Conservation (phyloP, 306 rosid species). For the Cicer chorassanicum region DNA sequence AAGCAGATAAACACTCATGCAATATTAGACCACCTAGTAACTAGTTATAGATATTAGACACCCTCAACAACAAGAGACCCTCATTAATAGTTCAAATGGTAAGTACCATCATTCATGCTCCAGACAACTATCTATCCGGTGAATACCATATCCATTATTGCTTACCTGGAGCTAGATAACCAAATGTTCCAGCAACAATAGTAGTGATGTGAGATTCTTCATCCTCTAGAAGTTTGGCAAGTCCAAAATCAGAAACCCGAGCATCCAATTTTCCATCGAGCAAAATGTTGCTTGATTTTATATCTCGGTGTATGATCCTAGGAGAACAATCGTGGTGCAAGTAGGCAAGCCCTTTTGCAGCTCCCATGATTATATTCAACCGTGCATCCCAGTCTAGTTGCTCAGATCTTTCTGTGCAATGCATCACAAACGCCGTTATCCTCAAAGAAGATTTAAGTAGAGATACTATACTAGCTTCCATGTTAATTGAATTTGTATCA, state of each 20-base stretch:
- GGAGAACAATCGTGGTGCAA: conserved; percentile 99
- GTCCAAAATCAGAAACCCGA: conserved; percentile 98
- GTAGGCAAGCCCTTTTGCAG: conserved; percentile 97
- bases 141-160: conserved; percentile 37
- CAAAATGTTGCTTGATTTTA: conserved; percentile 94
- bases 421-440: conserved; percentile 46
- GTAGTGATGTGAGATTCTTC: conserved; percentile 97
- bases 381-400: conserved; percentile 98
- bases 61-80: conserved; percentile 31
- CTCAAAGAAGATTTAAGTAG: conserved; percentile 36
- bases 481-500: conserved; percentile 28
- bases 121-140: conserved; percentile 23
- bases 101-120: conserved; percentile 34
- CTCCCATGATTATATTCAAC: conserved; percentile 93
- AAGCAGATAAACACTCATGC: conserved; percentile 23
- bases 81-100: conserved; percentile 33
- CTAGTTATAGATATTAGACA: conserved; percentile 20
- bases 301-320: conserved; percentile 95
- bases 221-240: conserved; percentile 93
- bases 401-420: conserved; percentile 78
- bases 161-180: conserved; percentile 98
- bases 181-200: conserved; percentile 98
- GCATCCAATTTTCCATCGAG: conserved; percentile 96
- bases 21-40: conserved; percentile 24
- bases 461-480: conserved; percentile 35